phyloP scores from a whole-genome alignment of 257 asterid species.

The Capsicum chinense region DNA sequence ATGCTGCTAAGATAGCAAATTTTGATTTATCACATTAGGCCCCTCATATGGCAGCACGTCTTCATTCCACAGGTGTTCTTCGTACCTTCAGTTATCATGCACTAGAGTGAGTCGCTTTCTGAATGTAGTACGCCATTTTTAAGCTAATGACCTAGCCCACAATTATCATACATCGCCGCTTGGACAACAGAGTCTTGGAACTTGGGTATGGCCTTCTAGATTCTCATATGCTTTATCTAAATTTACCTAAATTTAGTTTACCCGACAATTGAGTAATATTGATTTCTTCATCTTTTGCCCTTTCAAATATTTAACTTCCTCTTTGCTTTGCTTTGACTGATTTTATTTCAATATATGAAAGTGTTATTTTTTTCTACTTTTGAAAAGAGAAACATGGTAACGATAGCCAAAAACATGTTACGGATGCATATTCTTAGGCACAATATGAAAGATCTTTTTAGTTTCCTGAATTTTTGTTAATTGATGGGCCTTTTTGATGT shows the following conservation, averaged over 20 bases:
- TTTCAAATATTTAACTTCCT: too few species aligned
- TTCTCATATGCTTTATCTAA: neutral
- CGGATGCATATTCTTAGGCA: too few species aligned
- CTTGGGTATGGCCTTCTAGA: slow-evolving; percentile 64
- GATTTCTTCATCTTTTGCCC: too few species aligned
- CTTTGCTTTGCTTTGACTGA: too few species aligned
- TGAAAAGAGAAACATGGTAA: too few species aligned
- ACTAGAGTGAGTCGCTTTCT: slow-evolving; percentile 63
- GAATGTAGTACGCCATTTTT: neutral
- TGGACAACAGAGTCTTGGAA: slow-evolving; percentile 81
- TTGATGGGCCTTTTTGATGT: neutral
- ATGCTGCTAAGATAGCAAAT: slow-evolving; percentile 80
- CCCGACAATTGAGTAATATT: too few species aligned
- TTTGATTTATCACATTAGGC: slow-evolving; percentile 89
- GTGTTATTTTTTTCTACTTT: too few species aligned
- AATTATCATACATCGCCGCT: slow-evolving; percentile 74
- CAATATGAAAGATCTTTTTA: neutral
- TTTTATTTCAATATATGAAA: too few species aligned
- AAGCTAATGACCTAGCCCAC: neutral
- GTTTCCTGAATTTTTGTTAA: neutral
- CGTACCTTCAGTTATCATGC: slow-evolving; percentile 96
- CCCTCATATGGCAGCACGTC: slow-evolving; percentile 95
- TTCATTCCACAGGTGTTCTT: slow-evolving; percentile 93
- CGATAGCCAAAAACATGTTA: too few species aligned
- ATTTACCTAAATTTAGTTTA: too few species aligned